Evolutionary conservation across 345 rosid species (phyloP).

Genomic region (Citrus cavaleriei): DNA sequence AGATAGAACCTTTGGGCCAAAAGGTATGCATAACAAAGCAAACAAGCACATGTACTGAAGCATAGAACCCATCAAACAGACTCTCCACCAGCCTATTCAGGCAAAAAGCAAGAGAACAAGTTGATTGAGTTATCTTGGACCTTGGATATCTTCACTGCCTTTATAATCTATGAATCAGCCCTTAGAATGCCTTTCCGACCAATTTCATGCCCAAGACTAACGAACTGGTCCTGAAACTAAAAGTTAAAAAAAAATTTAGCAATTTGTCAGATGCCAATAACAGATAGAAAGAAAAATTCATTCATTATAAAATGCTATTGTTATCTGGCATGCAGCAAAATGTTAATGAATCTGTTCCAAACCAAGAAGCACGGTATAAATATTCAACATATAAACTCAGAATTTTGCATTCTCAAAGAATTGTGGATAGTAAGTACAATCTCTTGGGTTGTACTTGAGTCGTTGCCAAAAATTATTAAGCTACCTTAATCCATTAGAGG

Average conservation of each 20-base stretch:
- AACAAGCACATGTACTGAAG: conserved; percentile 7
- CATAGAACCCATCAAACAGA: conserved; percentile 14
- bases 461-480: not conserved
- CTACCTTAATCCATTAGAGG: not conserved
- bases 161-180: conserved; percentile 19
- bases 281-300: not conserved
- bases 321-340: not conserved
- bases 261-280: not conserved
- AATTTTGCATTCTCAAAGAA: not conserved
- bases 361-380: not conserved
- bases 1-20: conserved; percentile 7
- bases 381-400: not conserved
- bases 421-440: not conserved
- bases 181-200: conserved; percentile 15
- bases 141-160: conserved; percentile 7
- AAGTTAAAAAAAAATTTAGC: not conserved
- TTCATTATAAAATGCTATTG: not conserved
- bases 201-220: conserved; percentile 10
- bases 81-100: not conserved
- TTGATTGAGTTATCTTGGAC: not conserved
- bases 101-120: conserved; percentile 7
- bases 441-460: not conserved
- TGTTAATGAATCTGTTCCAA: not conserved
- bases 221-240: conserved; percentile 13
- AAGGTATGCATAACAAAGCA: conserved; percentile 20